phyloP scores from a whole-genome alignment of 495 filamentous ascomycete species.

The Daldinia vernicosa region DNA sequence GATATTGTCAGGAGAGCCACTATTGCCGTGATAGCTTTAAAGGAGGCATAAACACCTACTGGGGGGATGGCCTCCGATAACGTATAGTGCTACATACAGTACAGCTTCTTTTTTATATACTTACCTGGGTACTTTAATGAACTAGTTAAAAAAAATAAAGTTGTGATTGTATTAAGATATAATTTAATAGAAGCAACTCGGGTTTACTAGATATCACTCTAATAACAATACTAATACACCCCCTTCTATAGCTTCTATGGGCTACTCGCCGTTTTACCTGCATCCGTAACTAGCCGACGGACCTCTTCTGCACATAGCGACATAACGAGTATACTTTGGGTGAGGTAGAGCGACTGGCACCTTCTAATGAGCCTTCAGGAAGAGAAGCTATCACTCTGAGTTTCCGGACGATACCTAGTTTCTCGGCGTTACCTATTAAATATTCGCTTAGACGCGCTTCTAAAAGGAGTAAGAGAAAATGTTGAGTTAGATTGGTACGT shows the following conservation, averaged over 20 bases:
- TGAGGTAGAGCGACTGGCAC: neutral
- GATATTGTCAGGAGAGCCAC: neutral
- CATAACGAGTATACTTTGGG: neutral
- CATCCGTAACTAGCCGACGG: neutral
- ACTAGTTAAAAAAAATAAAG: no score
- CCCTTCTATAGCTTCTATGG: no score
- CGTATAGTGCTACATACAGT: no score
- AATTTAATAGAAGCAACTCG: no score
- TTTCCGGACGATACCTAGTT: neutral
- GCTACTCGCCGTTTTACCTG: neutral
- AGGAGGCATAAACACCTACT: no score
- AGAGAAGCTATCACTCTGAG: neutral
- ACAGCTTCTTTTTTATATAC: no score
- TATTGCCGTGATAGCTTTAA: no score
- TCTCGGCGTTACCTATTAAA: neutral
- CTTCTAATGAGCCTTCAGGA: neutral
- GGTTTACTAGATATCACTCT: no score
- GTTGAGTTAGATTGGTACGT: neutral
- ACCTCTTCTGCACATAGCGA: neutral
- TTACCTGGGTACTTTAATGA: no score
- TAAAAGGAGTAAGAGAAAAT: neutral
- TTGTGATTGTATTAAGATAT: no score
- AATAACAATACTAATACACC: no score
- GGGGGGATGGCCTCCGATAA: no score
- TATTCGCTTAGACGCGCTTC: neutral